A percentile compares a stretch with the other conserved stretches of the same genome.
These are phyloP conservation scores for Aspergillus japonicus DNA, from an alignment of 2,329 filamentous ascomycete genomes.

Conservation along the genomic window DNA sequence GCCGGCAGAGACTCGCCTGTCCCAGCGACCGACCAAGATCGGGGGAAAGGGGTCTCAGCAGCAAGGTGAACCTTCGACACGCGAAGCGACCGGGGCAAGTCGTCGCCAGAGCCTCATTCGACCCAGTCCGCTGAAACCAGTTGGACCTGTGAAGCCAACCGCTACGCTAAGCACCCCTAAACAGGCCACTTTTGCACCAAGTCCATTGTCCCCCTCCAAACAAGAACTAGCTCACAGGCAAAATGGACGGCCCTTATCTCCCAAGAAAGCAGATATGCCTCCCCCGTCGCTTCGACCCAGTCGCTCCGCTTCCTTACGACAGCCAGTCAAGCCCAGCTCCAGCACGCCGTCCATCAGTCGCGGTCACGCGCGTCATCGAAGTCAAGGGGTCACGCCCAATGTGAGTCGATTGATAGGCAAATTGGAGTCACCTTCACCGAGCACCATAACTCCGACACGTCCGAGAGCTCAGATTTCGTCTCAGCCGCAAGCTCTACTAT, in stretches of 20 bases:
- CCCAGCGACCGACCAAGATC: conserved; percentile 16
- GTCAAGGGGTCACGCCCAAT: conserved; percentile 30
- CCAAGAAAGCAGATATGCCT: conserved; percentile 34
- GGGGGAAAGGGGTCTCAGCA: conserved; percentile 17
- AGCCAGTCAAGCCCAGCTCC: conserved; percentile 27
- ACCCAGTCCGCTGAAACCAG: conserved; percentile 24
- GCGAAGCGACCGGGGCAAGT: conserved; percentile 10
- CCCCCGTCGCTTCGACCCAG: conserved; percentile 32
- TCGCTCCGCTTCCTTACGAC: conserved; percentile 40
- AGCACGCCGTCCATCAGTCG: conserved; percentile 15
- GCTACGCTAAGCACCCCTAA: conserved; percentile 20
- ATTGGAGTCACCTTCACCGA: conserved; percentile 18
- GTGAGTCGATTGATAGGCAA: conserved; percentile 17
- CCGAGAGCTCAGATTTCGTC: conserved; percentile 35
- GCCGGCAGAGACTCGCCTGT: conserved; percentile 18
- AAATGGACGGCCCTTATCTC: conserved; percentile 22
- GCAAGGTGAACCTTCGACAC: conserved; percentile 9
- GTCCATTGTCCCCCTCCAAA: conserved; percentile 25
- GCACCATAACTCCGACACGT: conserved; percentile 16
- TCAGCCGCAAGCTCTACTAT: conserved; percentile 40
- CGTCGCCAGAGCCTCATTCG: conserved; percentile 34
- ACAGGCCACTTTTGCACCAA: conserved; percentile 17
- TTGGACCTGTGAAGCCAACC: conserved; percentile 16
- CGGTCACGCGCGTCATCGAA: conserved; percentile 37
- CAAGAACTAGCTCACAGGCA: conserved; percentile 10